Base-by-base conservation (phyloP, 352 stramenopile species). In the Phytophthora aleatoria region DNA sequence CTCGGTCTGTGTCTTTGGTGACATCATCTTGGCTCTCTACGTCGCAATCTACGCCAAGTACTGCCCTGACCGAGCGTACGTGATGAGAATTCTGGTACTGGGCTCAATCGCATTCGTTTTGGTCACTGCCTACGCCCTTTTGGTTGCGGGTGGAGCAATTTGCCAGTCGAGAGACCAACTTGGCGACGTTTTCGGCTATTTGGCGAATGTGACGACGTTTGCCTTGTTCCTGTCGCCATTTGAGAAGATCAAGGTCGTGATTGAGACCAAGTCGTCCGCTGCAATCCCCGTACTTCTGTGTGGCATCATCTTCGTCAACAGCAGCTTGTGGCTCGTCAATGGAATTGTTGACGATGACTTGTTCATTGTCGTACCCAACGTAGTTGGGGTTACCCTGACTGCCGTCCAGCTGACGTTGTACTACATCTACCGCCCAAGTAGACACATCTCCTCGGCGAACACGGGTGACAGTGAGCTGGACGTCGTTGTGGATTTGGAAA, bases 241-340 rank as follows among this genome's bases (percentile, higher is more conserved):
- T 30, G 69, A 73, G 54, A 73, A 67, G 43, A 28, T 73, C 31
- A 65, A 69, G 33, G 64, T 65, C 30, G 64, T 73, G 20, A 39
- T 73, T 13, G 24, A 47, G 27, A 70, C 59, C 30, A 76, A 73
- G 45, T 73, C 59, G 4, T 63, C 69, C 2, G 57, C 68, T 56
- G 80, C 73, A 3, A 86, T 91, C 30, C 69, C 69, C 3, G 71
- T 85, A n/a, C n/a, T 71, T n/a, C 77, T 91, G 61, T 75, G 76
- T 16, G 15, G 56, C 5, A 72, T 77, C 28, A 82, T 77, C 3
- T 68, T 73, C 8, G 10, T 76, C 53, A 91, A 87, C 72, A 85
- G 81, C 53, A 43, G 54, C 2, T 63, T 90, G 33, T 90, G 83
- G 78, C 53, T 83, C 53, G 27, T 79, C 45, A 85, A 83, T 53